Percentiles rank a stretch among this genome's conserved stretches.
Conservation (phyloP, 345 rosid genomes). For the Zanthoxylum bungeanum region DNA sequence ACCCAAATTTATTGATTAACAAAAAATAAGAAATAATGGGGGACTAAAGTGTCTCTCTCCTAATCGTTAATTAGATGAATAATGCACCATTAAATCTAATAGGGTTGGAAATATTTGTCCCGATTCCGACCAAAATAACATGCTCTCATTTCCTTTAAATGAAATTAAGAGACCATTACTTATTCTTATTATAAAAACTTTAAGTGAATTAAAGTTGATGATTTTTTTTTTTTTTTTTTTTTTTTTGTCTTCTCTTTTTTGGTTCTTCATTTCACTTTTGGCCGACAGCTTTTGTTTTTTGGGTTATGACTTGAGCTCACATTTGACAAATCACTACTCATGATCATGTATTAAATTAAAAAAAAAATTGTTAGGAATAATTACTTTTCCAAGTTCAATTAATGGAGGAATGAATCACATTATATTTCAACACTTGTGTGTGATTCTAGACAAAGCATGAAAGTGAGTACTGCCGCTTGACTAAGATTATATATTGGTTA, state of each 20-base stretch:
- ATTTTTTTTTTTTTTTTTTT: slow-evolving; percentile 18
- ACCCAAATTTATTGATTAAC: too few species aligned
- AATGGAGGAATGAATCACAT: slow-evolving; percentile 19
- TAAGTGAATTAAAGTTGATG: neutral
- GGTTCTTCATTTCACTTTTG: slow-evolving; percentile 10
- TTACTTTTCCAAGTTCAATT: slow-evolving; percentile 27
- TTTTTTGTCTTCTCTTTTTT: neutral
- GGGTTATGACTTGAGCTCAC: slow-evolving; percentile 17
- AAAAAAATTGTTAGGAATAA: slow-evolving; percentile 13
- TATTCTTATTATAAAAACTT: neutral
- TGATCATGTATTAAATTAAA: slow-evolving; percentile 8
- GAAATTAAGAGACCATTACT: slow-evolving; percentile 1
- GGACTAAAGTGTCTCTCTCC: neutral
- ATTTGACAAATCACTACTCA: slow-evolving; percentile 18
- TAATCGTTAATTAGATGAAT: neutral
- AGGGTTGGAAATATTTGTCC: slow-evolving; percentile 18
- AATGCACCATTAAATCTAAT: neutral
- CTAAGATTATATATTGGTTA: neutral
- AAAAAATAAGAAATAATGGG: neutral
- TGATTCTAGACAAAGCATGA: slow-evolving; percentile 16
- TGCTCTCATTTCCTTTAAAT: slow-evolving; percentile 18
- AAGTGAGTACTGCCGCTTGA: slow-evolving; percentile 28
- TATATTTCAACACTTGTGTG: neutral
- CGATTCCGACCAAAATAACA: slow-evolving; percentile 19
- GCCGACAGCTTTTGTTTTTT: slow-evolving; percentile 11